Base-by-base conservation (phyloP, 2,329 filamentous ascomycete species). In the Xylaria hypoxylon region DNA sequence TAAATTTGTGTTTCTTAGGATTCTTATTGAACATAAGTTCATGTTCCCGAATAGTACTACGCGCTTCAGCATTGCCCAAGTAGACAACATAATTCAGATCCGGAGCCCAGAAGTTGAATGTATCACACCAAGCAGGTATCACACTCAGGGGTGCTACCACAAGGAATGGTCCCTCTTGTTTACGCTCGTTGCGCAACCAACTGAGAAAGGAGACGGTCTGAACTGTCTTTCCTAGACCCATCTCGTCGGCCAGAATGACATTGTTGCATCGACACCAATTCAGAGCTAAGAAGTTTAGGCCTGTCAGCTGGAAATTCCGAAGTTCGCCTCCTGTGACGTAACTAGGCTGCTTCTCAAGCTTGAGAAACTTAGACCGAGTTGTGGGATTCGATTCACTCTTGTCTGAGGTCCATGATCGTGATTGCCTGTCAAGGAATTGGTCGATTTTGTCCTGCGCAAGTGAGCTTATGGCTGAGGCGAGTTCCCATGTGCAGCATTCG, bases 81-180 rank as follows among this genome's bases (percentile, higher is more conserved):
- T 99, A 99, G 59, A 97, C 93, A 64, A 99, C 92, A 79, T 97
- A 98, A 79, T 99, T 98, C 69, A 98, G 81, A 76, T 98, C 95
- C 0, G 96, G 96, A 2, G 96, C 90, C 96, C 96, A 99, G 70
- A 92, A 85, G 79, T 97, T 96, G 80, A 99, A 97, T 0, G 96
- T 99, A 76, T 99, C 96, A 51, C 93, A 96, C 96, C 96, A 99
- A 2, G 96, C 94, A 6, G 96, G 95, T 82, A 99, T 97, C 53
- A 97, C 97, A 67, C 95, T 98, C 26, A 99, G 86, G 31, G 96
- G 96, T 7, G 97, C 96, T n/a, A 98, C 93, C 66, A 98, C 95
- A 48, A 99, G 88, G 76, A 97, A 98, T 0, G 96, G 96, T 0
- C 96, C 96, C 79, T 98, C 92, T 78, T 99, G 96, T 56, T 86